Evolutionary conservation across 257 asterid genomes (phyloP), one percentile per base, ranked within the genome.

Genomic region (Solanum ossicruentum): DNA sequence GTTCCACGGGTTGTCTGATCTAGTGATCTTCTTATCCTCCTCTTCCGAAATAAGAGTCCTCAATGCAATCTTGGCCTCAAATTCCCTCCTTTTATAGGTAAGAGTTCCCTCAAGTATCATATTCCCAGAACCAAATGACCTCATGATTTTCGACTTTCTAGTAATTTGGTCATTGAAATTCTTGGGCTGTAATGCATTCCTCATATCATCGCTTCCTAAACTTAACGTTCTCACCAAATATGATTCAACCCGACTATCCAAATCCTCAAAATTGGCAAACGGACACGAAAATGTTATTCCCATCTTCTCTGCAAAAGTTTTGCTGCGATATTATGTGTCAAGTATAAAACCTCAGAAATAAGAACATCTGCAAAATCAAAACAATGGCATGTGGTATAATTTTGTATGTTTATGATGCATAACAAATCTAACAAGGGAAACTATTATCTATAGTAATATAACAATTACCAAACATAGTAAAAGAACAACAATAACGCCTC

Each of bases 281-380:
- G 93, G 92, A 72, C 90, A 85, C 16, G 95, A 88, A 80, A 91
- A 86, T 73, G 88, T 71, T 89, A 89, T 84, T 86, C 97, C 95
- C 98, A 93, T 93, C 23, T 91, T 90, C 90, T 70, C 90, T 67
- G 85, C 17, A 54, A 87, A 80, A 71, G 55, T 21, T 23, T 61
- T 20, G 47, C 83, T 75, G 71, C 84, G 82, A 81, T 83, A 83
- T 36, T 43, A 71, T 81, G 57, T 54, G 15, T 52, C 55, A 41
- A 69, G 57, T 51, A 63, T 20, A 28, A 28, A 43, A 45, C 36
- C 57, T 43, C 80, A 45, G 32, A 20, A 71, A 71, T 70, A 18
- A 39, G 28, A 41, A 18, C 54, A 70, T 71, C 36, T 71, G 55
- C 16, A 20, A 43, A 45, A 72, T 72, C 39, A 72, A 72, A 26